Evolutionary conservation across 2,329 filamentous ascomycete species (phyloP).

Genomic region (Aspergillus novofumigatus): DNA sequence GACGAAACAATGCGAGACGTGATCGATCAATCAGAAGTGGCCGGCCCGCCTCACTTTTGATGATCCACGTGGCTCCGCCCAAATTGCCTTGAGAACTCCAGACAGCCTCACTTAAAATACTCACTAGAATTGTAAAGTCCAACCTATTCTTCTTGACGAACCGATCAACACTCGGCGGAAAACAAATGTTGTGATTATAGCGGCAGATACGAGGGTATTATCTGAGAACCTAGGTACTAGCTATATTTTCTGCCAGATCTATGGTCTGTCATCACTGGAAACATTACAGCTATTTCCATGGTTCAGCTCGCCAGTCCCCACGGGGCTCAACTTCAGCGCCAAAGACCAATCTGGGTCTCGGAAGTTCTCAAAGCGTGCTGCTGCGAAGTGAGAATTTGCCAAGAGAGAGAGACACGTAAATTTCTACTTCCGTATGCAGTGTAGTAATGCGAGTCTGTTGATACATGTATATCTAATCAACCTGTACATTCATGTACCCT

Average conservation of each 20-base stretch:
- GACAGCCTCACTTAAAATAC: background rate
- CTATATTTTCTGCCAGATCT: background rate
- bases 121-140: background rate
- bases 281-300: background rate
- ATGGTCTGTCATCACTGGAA: background rate
- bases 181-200: background rate
- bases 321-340: background rate
- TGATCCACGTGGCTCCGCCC: slow-evolving; percentile 28
- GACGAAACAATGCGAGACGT: background rate
- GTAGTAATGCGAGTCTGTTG: background rate
- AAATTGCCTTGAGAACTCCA: background rate
- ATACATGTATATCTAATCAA: background rate
- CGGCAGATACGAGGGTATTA: background rate
- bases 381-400: background rate
- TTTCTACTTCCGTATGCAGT: background rate
- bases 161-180: too few species aligned
- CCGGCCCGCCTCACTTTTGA: slow-evolving; percentile 25
- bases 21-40: background rate
- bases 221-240: too few species aligned
- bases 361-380: background rate
- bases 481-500: background rate
- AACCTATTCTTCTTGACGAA: background rate
- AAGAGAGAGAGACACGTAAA: background rate
- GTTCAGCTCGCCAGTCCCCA: background rate
- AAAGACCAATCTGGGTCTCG: background rate